Conservation (phyloP, 768 basidiomycete species). For the Grammothele lineata region DNA sequence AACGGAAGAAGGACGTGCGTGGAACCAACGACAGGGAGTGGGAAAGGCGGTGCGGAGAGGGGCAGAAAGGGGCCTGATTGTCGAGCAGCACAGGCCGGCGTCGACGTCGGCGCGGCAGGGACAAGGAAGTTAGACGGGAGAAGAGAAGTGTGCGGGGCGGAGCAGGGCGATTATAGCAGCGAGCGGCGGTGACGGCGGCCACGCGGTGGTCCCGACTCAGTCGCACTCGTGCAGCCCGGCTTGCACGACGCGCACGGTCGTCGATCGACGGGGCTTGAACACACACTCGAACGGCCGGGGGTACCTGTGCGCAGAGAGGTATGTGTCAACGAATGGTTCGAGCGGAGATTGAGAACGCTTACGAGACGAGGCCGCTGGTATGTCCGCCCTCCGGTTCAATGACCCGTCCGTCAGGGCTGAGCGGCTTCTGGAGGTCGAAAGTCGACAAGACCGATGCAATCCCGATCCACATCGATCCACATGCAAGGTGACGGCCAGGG, state of each 20-base stretch:
- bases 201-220: neutral
- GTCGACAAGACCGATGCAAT: conserved; percentile 22
- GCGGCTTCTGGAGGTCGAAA: conserved; percentile 22
- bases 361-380: conserved; percentile 20
- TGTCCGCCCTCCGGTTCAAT: conserved; percentile 22
- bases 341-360: neutral
- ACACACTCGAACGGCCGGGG: conserved; percentile 16
- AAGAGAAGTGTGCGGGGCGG: neutral
- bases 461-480: conserved; percentile 21
- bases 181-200: too few relatives aligned
- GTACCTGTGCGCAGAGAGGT: conserved; percentile 6
- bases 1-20: too few relatives aligned
- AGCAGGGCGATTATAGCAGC: too few relatives aligned
- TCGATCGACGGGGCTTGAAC: conserved; percentile 14
- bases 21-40: too few relatives aligned
- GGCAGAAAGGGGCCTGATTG: too few relatives aligned
- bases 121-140: too few relatives aligned
- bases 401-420: conserved; percentile 21
- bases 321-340: neutral
- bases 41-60: too few relatives aligned
- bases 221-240: conserved; percentile 5
- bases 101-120: too few relatives aligned
- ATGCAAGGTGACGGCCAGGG: conserved; percentile 25
- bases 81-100: too few relatives aligned
- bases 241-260: conserved; percentile 10